Evolutionary conservation across 2,329 filamentous ascomycete species (phyloP).

Genomic region (Trichoderma hamatum): DNA sequence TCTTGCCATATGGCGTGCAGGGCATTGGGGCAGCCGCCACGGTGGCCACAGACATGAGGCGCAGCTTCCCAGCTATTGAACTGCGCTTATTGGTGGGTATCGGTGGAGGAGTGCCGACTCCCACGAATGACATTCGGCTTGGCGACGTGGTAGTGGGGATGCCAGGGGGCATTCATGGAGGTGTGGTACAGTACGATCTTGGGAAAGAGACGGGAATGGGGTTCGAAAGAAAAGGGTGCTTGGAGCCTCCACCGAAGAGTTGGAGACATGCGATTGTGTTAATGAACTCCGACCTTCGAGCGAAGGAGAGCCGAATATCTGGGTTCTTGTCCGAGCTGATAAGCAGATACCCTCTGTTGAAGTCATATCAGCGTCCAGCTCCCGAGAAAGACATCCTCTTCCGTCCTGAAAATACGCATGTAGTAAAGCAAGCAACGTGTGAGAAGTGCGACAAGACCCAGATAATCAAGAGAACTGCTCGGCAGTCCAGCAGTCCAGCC

Average conservation of each 20-base stretch:
- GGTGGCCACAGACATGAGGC: conserved; percentile 36
- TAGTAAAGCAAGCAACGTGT: too few relatives aligned
- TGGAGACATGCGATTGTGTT: conserved; percentile 25
- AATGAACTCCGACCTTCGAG: too few relatives aligned
- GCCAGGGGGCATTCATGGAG: neutral
- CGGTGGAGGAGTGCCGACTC: conserved; percentile 41
- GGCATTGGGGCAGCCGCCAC: conserved; percentile 28
- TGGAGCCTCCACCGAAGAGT: conserved; percentile 29
- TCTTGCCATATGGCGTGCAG: conserved; percentile 26
- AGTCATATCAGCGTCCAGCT: too few relatives aligned
- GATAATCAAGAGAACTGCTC: too few relatives aligned
- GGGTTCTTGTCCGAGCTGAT: too few relatives aligned
- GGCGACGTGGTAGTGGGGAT: conserved; percentile 34
- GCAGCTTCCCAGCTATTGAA: conserved; percentile 37
- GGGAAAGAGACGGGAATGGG: conserved; percentile 30
- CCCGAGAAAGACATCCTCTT: too few relatives aligned
- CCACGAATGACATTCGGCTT: conserved; percentile 39
- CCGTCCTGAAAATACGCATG: too few relatives aligned
- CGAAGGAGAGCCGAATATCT: too few relatives aligned
- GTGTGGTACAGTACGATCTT: conserved; percentile 34
- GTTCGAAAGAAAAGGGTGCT: conserved; percentile 26
- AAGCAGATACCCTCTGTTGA: too few relatives aligned
- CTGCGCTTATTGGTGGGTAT: conserved; percentile 30
- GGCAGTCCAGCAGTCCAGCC: too few relatives aligned
- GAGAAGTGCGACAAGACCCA: neutral